These are phyloP conservation scores for Coniferiporia sulphurascens DNA, from an alignment of 1,284 basidiomycete genomes.

Conservation along the genomic window DNA sequence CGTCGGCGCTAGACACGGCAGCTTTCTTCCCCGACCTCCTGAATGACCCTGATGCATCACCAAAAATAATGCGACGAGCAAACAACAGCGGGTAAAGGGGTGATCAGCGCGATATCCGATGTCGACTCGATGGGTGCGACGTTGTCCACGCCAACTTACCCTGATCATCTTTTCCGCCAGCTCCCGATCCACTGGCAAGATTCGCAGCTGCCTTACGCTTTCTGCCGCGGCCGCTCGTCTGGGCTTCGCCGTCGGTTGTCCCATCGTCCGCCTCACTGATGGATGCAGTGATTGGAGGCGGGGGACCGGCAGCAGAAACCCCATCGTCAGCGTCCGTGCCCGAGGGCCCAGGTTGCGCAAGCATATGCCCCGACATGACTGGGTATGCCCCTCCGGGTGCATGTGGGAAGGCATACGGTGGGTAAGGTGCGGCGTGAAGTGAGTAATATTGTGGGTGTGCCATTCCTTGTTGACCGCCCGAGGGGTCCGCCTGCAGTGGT, in stretches of 20 bases:
- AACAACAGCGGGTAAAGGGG: background rate
- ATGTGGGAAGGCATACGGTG: conserved; percentile 14
- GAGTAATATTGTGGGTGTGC: conserved; percentile 16
- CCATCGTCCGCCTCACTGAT: conserved; percentile 1
- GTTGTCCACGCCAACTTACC: background rate
- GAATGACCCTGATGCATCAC: background rate
- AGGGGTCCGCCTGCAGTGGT: conserved; percentile 12
- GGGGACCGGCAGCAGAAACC: background rate
- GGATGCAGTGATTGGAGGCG: background rate
- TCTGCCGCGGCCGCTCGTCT: background rate
- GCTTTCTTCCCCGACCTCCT: conserved; percentile 8
- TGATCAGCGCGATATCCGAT: background rate
- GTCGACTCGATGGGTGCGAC: background rate
- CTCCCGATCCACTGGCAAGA: background rate
- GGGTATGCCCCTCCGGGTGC: conserved; percentile 7
- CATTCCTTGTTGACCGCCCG: conserved; percentile 12
- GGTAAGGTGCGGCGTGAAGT: conserved; percentile 11
- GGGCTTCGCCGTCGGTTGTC: background rate
- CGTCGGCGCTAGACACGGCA: background rate
- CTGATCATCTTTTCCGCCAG: conserved; percentile 8
- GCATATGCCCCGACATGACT: conserved; percentile 11
- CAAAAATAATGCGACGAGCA: background rate
- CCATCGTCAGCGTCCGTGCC: conserved; percentile 3
- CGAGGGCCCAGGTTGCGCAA: background rate
- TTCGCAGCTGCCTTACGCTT: conserved; percentile 6